Evolutionary conservation across 192 early-diverging fungal genomes (phyloP), one percentile per base, ranked within the genome.

Genomic region (Coemansia sp.): DNA sequence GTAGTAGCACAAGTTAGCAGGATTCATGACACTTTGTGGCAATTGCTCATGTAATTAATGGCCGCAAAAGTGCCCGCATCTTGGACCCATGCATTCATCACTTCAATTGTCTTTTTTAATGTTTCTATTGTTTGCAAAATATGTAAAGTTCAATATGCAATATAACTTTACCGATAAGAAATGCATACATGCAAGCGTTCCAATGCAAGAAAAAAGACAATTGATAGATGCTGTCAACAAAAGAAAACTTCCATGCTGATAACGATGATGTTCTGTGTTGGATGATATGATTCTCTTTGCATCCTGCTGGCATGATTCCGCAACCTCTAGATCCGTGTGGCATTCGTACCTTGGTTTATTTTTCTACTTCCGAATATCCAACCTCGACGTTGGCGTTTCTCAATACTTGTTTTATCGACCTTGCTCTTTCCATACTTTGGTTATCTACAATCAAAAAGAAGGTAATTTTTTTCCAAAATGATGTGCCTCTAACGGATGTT

Each of bases 1-100:
- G 15, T 15, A 40, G 15, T 15, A 40, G 37, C n/a, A 4, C n/a
- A 46, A 46, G 15, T 4, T 12, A 37, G 35, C 35, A 15, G 20
- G 16, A 18, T 6, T 7, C 16, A 3, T 20, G 43, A n/a, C 5
- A 20, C 43, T 46, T 46, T 46, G 43, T 0, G 43, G 16, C 7
- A 20, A 53, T 15, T 23, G 51, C 29, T 16, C 13, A 16, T 53
- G 3, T 26, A 53, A 18, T 39, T 53, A 55, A 55, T 64, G 51
- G 28, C 62, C 62, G 62, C 18, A 64, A 53, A 64, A 64, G 62
- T 64, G 34, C 23, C 62, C 62, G 51, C 51, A 9, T 13, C 10
- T 29, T 18, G 18, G 8, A 20, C 18, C 15, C 9, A n/a, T 33
- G 55, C 29, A 57, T 57, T 7, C 31, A 57, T 34, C 13, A 4